These are phyloP conservation scores for Solanum paucissectum DNA, from an alignment of 257 asterid species.

Conservation along the genomic window DNA sequence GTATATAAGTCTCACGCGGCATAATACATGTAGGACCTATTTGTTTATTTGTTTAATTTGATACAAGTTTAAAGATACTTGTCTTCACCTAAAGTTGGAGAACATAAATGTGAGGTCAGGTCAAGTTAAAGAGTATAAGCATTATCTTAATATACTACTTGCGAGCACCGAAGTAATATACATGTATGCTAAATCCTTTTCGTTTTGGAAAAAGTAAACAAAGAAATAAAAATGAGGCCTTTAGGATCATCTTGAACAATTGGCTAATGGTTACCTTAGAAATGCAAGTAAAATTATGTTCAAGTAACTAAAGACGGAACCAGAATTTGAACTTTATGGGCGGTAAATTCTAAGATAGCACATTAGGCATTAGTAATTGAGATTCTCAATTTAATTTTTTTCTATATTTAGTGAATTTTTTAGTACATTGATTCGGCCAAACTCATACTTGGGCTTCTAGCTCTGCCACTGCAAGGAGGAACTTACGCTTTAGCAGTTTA, in stretches of 20 bases:
- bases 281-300: not conserved
- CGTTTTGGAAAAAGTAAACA: not conserved
- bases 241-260: not conserved
- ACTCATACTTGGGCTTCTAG: not conserved
- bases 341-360: not conserved
- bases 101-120: not conserved
- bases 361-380: not conserved
- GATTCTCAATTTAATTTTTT: not conserved
- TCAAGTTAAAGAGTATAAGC: not conserved
- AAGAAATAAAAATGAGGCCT: not conserved
- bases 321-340: not conserved
- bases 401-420: not conserved
- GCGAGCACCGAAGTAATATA: not conserved
- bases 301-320: not conserved
- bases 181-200: not conserved
- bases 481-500: not conserved
- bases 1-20: too few relatives aligned
- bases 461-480: not conserved
- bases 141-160: not conserved
- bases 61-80: not conserved
- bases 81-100: not conserved
- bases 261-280: not conserved
- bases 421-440: not conserved
- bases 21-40: accelerated
- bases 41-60: too few relatives aligned